These are phyloP conservation scores for Colletotrichum sp. DNA, from an alignment of 2,329 filamentous ascomycete species.

Conservation along the genomic window DNA sequence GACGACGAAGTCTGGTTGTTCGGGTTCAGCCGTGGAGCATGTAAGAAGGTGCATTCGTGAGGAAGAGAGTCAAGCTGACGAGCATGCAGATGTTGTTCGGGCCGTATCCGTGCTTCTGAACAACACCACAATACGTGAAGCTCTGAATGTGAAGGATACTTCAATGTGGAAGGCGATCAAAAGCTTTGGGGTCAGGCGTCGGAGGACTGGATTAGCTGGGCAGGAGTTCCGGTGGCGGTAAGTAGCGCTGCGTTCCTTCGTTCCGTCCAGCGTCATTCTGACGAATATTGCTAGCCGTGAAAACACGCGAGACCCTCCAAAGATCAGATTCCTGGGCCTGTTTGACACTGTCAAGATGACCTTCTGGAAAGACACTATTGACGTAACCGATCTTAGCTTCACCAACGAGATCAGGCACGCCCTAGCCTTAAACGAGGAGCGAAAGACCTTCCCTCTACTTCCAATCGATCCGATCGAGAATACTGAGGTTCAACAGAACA, in stretches of 20 bases:
- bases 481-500: conserved; percentile 2
- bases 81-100: conserved; percentile 32
- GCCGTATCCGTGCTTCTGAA: conserved; percentile 41
- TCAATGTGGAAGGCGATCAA: background rate
- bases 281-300: background rate
- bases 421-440: conserved; percentile 41
- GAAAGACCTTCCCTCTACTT: conserved; percentile 23
- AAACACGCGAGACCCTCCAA: conserved; percentile 25
- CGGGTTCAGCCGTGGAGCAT: conserved; percentile 44
- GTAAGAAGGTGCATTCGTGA: background rate
- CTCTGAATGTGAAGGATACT: background rate
- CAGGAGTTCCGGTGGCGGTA: background rate
- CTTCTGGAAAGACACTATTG: conserved; percentile 26
- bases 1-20: conserved; percentile 44
- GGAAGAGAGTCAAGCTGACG: background rate
- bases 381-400: conserved; percentile 36
- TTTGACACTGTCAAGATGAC: conserved; percentile 39
- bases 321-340: conserved; percentile 40
- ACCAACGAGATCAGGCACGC: conserved; percentile 40
- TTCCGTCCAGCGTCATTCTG: background rate
- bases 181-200: background rate
- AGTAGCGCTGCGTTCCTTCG: background rate
- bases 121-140: background rate
- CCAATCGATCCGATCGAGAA: background rate
- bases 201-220: background rate